These are phyloP conservation scores for Pachyrhizus erosus DNA, from an alignment of 306 rosid species.

Conservation along the genomic window DNA sequence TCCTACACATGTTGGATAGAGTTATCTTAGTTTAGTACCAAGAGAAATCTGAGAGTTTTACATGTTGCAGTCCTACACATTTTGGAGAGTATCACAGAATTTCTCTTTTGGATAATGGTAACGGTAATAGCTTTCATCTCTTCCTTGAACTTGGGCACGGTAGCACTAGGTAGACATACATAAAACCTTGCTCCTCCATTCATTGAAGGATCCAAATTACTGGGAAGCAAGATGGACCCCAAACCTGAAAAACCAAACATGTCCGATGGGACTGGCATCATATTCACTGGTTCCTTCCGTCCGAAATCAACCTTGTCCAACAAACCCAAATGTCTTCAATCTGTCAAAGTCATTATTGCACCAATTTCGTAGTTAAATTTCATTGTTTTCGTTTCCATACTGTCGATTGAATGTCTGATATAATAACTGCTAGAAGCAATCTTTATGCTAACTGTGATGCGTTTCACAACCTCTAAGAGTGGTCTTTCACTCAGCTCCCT, in stretches of 20 bases:
- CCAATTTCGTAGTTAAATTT: conserved; percentile 18
- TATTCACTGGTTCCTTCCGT: conserved; percentile 34
- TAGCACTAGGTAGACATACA: neutral
- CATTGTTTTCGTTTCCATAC: neutral
- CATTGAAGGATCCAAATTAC: neutral
- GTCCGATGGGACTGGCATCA: conserved; percentile 34
- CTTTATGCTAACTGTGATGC: conserved; percentile 38
- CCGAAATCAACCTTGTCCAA: conserved; percentile 46
- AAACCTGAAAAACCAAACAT: conserved; percentile 35
- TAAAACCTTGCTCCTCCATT: neutral
- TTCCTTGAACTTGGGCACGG: neutral
- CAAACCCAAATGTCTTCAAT: conserved; percentile 50
- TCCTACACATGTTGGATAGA: no score
- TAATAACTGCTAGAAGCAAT: conserved; percentile 4
- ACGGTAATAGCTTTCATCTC: neutral
- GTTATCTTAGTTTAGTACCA: no score
- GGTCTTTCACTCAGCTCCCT: conserved; percentile 46
- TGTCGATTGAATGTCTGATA: neutral
- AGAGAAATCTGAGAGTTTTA: no score
- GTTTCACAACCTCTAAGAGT: conserved; percentile 43
- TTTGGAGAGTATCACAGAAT: neutral
- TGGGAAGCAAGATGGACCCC: conserved; percentile 42
- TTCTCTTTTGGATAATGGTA: no score
- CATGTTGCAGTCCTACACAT: no score
- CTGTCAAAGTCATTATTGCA: conserved; percentile 35